phyloP scores from a whole-genome alignment of 805 yeast genomes.

The Trichomonascus vanleenenianus region DNA sequence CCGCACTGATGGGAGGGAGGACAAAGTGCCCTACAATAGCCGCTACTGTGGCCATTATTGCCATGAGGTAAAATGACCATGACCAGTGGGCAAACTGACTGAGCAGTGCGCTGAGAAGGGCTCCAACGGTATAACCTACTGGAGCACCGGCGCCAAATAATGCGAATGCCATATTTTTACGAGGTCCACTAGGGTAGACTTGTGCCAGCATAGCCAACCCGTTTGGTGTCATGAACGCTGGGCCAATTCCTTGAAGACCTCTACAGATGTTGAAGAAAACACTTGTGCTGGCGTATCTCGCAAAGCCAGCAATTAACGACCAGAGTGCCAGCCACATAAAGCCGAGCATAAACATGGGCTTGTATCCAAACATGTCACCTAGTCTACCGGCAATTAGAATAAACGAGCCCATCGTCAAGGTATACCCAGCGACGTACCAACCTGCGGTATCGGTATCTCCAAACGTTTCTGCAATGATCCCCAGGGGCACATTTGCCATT shows the following conservation, averaged over 20 bases:
- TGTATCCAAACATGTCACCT: conserved; percentile 67
- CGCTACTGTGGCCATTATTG: conserved; percentile 32
- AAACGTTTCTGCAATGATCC: too few relatives aligned
- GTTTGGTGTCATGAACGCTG: conserved; percentile 52
- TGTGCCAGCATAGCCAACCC: conserved; percentile 47
- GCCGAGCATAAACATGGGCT: conserved; percentile 44
- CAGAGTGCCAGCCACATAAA: conserved; percentile 49
- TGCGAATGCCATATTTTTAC: conserved; percentile 50
- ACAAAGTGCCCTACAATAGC: conserved; percentile 29
- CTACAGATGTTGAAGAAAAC: conserved; percentile 34
- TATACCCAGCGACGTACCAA: conserved; percentile 69
- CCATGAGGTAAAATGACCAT: conserved; percentile 47
- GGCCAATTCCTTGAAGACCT: conserved; percentile 59
- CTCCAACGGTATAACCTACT: conserved; percentile 50
- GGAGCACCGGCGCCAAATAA: conserved; percentile 58
- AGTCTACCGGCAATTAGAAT: conserved; percentile 59
- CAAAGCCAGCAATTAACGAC: conserved; percentile 53
- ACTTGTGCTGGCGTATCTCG: conserved; percentile 34
- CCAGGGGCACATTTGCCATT: too few relatives aligned
- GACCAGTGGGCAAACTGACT: conserved; percentile 48
- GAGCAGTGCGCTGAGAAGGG: conserved; percentile 42
- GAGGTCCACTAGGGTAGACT: conserved; percentile 35
- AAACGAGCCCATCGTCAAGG: conserved; percentile 65
- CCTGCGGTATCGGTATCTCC: conserved; percentile 9
- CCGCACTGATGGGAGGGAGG: conserved; percentile 30